These are phyloP conservation scores for Epichloe baconii DNA, from an alignment of 2,329 filamentous ascomycete species.

Conservation along the genomic window DNA sequence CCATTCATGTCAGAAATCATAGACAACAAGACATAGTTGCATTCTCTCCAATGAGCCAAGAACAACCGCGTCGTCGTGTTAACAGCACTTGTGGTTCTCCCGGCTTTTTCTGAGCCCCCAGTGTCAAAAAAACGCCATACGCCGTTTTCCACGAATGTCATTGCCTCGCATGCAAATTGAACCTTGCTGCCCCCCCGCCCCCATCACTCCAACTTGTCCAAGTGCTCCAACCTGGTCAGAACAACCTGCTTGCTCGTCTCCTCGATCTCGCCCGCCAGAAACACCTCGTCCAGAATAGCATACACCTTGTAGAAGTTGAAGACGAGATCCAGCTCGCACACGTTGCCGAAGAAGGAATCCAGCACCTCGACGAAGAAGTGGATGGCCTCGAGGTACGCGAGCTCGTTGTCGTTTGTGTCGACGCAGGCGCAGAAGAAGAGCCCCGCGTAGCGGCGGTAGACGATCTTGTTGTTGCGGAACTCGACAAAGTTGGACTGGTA, in stretches of 20 bases:
- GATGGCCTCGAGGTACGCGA: slow-evolving; percentile 92
- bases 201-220: slow-evolving; percentile 80
- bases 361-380: slow-evolving; percentile 99
- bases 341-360: slow-evolving; percentile 97
- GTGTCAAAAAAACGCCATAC: background rate
- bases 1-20: background rate
- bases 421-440: slow-evolving; percentile 99
- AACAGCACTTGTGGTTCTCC: background rate
- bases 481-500: slow-evolving; percentile 99
- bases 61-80: background rate
- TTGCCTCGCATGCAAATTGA: background rate
- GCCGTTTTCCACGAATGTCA: background rate
- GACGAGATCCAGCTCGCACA: slow-evolving; percentile 90
- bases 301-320: slow-evolving; percentile 84
- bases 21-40: background rate
- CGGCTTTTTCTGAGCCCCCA: background rate
- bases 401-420: slow-evolving; percentile 96
- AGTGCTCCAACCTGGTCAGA: slow-evolving; percentile 79
- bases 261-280: slow-evolving; percentile 93
- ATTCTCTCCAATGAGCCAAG: background rate
- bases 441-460: slow-evolving; percentile 93
- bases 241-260: slow-evolving; percentile 99
- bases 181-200: background rate
- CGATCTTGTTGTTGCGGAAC: slow-evolving; percentile 85
- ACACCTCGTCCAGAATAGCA: slow-evolving; percentile 96